Percentiles rank a stretch among this genome's conserved stretches.
Evolutionary conservation across 768 basidiomycete species (phyloP).

Genomic region (Hemileccinum rubropunctum): DNA sequence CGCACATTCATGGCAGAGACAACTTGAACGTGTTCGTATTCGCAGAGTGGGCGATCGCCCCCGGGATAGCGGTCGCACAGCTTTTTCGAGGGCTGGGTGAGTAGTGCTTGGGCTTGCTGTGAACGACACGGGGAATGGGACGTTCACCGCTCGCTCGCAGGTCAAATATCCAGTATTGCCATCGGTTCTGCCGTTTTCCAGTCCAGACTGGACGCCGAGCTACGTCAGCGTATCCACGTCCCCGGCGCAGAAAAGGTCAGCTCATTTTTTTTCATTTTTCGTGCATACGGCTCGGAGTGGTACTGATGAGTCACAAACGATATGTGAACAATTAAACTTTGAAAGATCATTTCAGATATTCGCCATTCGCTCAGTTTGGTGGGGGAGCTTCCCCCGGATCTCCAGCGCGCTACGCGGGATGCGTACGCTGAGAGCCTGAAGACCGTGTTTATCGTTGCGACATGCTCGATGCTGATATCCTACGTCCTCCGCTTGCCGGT

Average conservation of each 20-base stretch:
- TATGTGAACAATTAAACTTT: too few species aligned
- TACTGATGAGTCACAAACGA: too few species aligned
- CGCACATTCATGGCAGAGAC: neutral
- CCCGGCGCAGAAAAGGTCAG: constrained; percentile 12
- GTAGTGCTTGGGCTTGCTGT: neutral
- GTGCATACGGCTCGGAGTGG: too few species aligned
- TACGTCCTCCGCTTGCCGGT: constrained; percentile 9
- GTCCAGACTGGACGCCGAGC: constrained; percentile 11
- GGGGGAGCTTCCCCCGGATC: constrained; percentile 7
- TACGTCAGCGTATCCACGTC: constrained; percentile 6
- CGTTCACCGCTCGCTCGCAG: neutral
- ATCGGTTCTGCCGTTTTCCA: constrained; percentile 17
- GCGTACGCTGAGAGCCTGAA: constrained; percentile 8
- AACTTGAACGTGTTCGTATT: neutral
- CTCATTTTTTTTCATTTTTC: too few species aligned
- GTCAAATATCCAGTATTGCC: constrained; percentile 13
- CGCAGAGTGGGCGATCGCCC: neutral
- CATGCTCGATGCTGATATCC: constrained; percentile 1
- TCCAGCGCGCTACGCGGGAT: constrained; percentile 9
- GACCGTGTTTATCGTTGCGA: constrained; percentile 10
- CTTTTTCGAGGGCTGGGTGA: constrained; percentile 14
- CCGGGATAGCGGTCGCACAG: constrained; percentile 6
- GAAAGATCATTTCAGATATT: constrained; percentile 12
- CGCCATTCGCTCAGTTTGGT: constrained; percentile 13
- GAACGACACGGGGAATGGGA: too few species aligned